A percentile compares a stretch with the other conserved stretches of the same genome.
Evolutionary conservation across 108 stramenopile species (phyloP).

Genomic region (Nitzschia sp.): DNA sequence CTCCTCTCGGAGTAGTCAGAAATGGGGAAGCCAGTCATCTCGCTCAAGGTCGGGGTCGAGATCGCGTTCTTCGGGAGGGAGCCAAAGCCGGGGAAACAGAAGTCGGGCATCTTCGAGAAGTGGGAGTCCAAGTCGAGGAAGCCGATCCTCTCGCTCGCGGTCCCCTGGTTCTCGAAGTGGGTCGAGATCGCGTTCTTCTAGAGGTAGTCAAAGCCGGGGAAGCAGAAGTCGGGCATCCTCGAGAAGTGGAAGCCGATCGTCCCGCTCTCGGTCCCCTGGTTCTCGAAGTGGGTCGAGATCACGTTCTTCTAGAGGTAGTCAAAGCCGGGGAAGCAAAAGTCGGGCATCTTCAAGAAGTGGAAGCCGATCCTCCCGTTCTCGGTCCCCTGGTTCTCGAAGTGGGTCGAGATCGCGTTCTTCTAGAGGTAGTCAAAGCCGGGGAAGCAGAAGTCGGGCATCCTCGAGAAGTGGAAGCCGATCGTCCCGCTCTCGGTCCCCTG

Average conservation of each 20-base stretch:
- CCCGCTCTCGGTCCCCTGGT: too few species aligned
- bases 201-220: not conserved
- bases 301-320: not conserved
- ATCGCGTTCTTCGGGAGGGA: not conserved
- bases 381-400: not conserved
- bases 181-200: not conserved
- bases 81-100: too few species aligned
- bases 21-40: constrained; percentile 1
- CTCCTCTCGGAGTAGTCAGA: not conserved
- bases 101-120: too few species aligned
- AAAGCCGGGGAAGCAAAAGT: not conserved
- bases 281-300: not conserved
- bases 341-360: too few species aligned
- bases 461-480: not conserved
- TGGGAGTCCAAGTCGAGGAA: too few species aligned
- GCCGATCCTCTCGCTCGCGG: too few species aligned
- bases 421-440: not conserved
- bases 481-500: not conserved
- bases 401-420: too few species aligned
- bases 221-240: too few species aligned
- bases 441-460: not conserved
- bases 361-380: too few species aligned
- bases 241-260: too few species aligned
- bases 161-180: constrained; percentile 5
- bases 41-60: too few species aligned